A percentile compares a stretch with the other conserved stretches of the same genome.
Evolutionary conservation across 129 eudicot species (phyloP).

Genomic region (Daucus carota): DNA sequence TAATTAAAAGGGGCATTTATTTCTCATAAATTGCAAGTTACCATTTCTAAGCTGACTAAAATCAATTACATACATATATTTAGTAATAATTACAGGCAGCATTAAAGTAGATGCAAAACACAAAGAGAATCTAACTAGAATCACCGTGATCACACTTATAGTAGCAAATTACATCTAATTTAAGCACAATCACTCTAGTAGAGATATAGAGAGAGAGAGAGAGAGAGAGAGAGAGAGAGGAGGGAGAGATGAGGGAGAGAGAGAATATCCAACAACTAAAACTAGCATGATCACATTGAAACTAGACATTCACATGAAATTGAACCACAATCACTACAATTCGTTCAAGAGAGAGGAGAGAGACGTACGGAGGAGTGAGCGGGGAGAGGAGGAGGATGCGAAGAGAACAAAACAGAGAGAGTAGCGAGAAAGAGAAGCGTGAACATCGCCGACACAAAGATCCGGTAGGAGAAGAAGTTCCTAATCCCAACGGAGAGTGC

Average conservation of each 20-base stretch:
- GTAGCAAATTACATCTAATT: no score
- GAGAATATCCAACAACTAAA: no score
- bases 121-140: background rate
- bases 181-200: no score
- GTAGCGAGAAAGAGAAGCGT: constrained; percentile 73
- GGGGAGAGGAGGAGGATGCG: constrained; percentile 36
- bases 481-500: constrained; percentile 28
- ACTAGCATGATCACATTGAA: background rate
- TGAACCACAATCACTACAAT: no score
- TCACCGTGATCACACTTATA: background rate
- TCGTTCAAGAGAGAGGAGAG: background rate
- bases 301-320: no score
- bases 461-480: constrained; percentile 64
- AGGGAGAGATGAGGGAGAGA: background rate
- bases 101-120: background rate
- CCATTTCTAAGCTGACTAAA: no score
- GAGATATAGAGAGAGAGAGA: background rate
- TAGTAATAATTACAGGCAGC: background rate
- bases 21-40: no score
- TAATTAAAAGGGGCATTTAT: no score
- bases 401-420: constrained; percentile 60
- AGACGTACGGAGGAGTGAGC: constrained; percentile 33
- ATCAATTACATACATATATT: no score
- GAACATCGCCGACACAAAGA: constrained; percentile 77
- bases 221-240: background rate